These are phyloP conservation scores for Solanum medicagineum DNA, from an alignment of 257 asterid species.

Conservation along the genomic window DNA sequence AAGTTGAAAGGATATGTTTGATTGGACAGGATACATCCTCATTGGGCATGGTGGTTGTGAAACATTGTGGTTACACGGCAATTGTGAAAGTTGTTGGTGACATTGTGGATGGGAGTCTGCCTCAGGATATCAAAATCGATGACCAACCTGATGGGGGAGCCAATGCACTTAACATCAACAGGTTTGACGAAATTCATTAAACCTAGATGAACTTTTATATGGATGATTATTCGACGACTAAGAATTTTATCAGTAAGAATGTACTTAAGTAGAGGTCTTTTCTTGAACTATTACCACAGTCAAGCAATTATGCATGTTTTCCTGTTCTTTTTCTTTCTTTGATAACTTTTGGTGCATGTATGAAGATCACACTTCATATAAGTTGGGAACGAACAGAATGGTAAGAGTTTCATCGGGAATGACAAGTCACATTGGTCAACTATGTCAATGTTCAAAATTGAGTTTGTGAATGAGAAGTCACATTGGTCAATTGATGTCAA, in stretches of 20 bases:
- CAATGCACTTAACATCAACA: slow-evolving; percentile 82
- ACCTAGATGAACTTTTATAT: not conserved
- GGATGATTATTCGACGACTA: not conserved
- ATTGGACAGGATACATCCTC: slow-evolving; percentile 76
- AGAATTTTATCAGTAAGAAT: not conserved
- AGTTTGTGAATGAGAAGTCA: not conserved
- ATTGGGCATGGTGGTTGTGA: slow-evolving; percentile 54
- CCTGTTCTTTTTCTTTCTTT: not conserved
- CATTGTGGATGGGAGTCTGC: slow-evolving; percentile 29
- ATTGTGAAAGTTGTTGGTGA: slow-evolving; percentile 62
- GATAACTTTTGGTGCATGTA: not conserved
- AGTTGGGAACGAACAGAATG: not conserved
- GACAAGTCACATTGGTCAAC: not conserved
- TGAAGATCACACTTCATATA: not conserved
- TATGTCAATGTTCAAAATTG: not conserved
- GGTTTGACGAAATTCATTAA: slow-evolving; percentile 24
- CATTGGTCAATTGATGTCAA: not conserved
- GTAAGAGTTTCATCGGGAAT: not conserved
- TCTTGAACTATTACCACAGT: not conserved
- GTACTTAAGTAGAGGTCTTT: not conserved
- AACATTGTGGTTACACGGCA: slow-evolving; percentile 85
- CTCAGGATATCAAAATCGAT: slow-evolving; percentile 47
- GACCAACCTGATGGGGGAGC: slow-evolving; percentile 95
- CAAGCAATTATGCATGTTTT: not conserved
- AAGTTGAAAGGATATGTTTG: slow-evolving; percentile 13